A percentile compares a stretch with the other conserved stretches of the same genome.
These are phyloP conservation scores for Lablab purpureus DNA, from an alignment of 306 rosid genomes.

Conservation along the genomic window DNA sequence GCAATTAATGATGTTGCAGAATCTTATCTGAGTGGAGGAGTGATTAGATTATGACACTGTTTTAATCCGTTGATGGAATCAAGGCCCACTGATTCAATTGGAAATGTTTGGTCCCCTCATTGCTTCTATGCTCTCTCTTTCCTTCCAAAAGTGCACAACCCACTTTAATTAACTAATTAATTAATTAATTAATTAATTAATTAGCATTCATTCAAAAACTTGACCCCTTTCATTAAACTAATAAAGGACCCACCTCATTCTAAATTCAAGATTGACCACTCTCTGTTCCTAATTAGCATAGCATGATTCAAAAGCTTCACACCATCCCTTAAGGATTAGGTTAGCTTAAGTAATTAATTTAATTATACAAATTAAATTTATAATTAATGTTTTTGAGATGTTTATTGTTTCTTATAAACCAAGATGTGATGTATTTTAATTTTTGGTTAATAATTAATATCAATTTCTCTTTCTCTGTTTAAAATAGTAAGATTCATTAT, in stretches of 20 bases:
- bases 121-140: background rate
- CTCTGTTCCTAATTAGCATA: too few species aligned
- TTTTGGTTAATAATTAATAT: too few species aligned
- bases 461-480: too few species aligned
- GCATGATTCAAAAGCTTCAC: too few species aligned
- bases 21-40: slow-evolving; percentile 40
- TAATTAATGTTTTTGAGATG: too few species aligned
- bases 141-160: background rate
- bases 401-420: too few species aligned
- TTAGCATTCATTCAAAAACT: background rate
- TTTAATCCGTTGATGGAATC: slow-evolving; percentile 32
- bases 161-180: too few species aligned
- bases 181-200: background rate
- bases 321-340: too few species aligned
- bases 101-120: slow-evolving; percentile 23
- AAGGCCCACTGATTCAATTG: slow-evolving; percentile 11
- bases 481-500: too few species aligned
- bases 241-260: background rate
- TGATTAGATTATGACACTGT: slow-evolving; percentile 18
- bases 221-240: background rate
- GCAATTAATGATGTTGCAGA: too few species aligned
- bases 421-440: background rate
- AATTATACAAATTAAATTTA: too few species aligned
- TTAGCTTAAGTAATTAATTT: too few species aligned
- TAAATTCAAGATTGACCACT: background rate